Conservation (phyloP, 768 basidiomycete genomes). For the Gyrodon lividus region DNA sequence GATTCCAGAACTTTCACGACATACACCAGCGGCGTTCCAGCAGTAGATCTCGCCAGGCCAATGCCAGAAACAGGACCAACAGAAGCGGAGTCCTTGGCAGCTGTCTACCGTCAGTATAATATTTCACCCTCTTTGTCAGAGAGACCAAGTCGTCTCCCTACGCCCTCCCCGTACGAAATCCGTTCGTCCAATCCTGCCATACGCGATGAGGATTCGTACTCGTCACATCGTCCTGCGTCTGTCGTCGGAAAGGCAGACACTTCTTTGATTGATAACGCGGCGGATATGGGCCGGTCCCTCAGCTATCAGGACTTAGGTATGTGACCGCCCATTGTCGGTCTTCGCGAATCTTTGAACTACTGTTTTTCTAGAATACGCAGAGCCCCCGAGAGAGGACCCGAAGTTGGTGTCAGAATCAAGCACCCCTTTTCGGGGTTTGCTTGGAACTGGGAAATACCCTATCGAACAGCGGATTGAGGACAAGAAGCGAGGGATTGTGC, state of each 20-base stretch:
- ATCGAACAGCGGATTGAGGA: slow-evolving; percentile 82
- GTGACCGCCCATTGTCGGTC: not conserved
- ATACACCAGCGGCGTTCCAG: slow-evolving; percentile 20
- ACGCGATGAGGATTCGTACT: slow-evolving; percentile 23
- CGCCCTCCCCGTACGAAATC: slow-evolving; percentile 13
- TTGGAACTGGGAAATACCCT: slow-evolving; percentile 55
- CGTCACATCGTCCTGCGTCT: slow-evolving; percentile 13
- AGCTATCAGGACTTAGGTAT: slow-evolving; percentile 57
- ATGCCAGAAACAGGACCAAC: slow-evolving; percentile 11
- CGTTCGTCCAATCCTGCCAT: slow-evolving; percentile 11
- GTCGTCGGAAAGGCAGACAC: slow-evolving; percentile 23
- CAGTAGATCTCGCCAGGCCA: slow-evolving; percentile 8
- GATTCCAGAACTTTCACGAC: slow-evolving; percentile 21
- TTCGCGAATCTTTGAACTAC: not conserved
- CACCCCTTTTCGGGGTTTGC: slow-evolving; percentile 40
- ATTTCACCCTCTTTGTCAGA: slow-evolving; percentile 14
- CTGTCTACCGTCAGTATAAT: slow-evolving; percentile 25
- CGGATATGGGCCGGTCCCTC: slow-evolving; percentile 38
- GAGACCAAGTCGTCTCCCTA: slow-evolving; percentile 13
- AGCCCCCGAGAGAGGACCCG: slow-evolving; percentile 39
- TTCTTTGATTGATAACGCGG: slow-evolving; percentile 48
- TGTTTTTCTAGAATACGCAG: slow-evolving; percentile 56
- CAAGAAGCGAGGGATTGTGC: slow-evolving; percentile 81
- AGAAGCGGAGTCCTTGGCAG: slow-evolving; percentile 25
- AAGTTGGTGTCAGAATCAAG: slow-evolving; percentile 39